Evolutionary conservation across 192 early-diverging fungal genomes (phyloP).

Genomic region (Backusella liffmaniae): DNA sequence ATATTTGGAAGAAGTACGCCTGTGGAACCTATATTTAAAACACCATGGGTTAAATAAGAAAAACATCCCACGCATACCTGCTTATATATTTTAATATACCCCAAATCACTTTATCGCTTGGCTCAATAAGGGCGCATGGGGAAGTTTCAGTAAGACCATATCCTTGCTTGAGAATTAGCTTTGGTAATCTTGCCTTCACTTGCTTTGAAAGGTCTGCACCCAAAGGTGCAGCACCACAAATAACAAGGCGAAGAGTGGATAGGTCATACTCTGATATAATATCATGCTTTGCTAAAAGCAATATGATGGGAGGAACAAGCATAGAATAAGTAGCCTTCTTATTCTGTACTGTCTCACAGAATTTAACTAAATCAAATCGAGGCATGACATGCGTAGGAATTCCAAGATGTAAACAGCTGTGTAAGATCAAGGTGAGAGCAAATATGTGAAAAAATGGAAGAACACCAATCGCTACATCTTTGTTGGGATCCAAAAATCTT

Average conservation of each 20-base stretch:
- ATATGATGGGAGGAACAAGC: conserved; percentile 77
- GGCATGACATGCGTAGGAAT: conserved; percentile 53
- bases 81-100: conserved; percentile 70
- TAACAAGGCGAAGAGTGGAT: conserved; percentile 45
- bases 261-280: conserved; percentile 66
- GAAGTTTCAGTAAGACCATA: conserved; percentile 77
- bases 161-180: conserved; percentile 49
- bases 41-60: conserved; percentile 22
- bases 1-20: conserved; percentile 72
- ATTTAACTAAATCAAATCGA: conserved; percentile 59
- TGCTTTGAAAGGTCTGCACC: conserved; percentile 45
- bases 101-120: conserved; percentile 23
- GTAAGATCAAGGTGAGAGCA: conserved; percentile 23
- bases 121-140: conserved; percentile 43
- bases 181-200: conserved; percentile 28
- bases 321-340: conserved; percentile 70
- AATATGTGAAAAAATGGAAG: conserved; percentile 32
- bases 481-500: conserved; percentile 45
- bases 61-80: conserved; percentile 60
- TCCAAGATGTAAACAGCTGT: conserved; percentile 19
- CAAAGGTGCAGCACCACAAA: conserved; percentile 69
- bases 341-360: conserved; percentile 69
- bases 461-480: conserved; percentile 15
- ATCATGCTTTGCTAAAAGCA: conserved; percentile 63
- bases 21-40: conserved; percentile 49